phyloP scores from a whole-genome alignment of 2,329 filamentous ascomycete species.

The Cercospora berteroae region DNA sequence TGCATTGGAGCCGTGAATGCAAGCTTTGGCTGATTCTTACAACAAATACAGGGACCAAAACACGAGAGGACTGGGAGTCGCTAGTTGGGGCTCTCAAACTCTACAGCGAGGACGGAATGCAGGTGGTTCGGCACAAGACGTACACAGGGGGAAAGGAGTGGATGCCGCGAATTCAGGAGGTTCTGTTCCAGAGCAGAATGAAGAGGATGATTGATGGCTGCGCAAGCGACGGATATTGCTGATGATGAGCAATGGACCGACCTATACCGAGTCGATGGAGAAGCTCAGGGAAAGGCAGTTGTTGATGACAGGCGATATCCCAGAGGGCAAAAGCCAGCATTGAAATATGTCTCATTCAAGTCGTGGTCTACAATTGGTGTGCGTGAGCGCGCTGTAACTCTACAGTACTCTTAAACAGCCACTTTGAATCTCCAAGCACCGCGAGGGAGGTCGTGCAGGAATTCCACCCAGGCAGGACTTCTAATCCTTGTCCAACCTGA shows the following conservation, averaged over 20 bases:
- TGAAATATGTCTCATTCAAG: neutral
- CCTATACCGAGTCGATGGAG: neutral
- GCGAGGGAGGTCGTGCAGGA: neutral
- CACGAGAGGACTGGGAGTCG: neutral
- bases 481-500: slow-evolving; percentile 76
- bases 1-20: neutral
- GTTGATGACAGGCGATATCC: neutral
- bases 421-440: neutral
- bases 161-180: neutral
- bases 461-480: neutral
- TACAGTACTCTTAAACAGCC: neutral
- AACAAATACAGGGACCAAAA: neutral
- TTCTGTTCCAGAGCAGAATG: neutral
- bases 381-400: neutral
- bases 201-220: slow-evolving; percentile 1
- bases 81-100: neutral
- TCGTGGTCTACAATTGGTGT: neutral
- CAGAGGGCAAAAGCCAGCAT: neutral
- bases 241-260: neutral
- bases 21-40: neutral
- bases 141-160: neutral
- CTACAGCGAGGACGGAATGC: neutral
- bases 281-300: neutral
- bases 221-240: neutral
- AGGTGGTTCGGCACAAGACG: neutral